Conservation (phyloP, 2,329 filamentous ascomycete genomes). For the Ophiostoma populinum region DNA sequence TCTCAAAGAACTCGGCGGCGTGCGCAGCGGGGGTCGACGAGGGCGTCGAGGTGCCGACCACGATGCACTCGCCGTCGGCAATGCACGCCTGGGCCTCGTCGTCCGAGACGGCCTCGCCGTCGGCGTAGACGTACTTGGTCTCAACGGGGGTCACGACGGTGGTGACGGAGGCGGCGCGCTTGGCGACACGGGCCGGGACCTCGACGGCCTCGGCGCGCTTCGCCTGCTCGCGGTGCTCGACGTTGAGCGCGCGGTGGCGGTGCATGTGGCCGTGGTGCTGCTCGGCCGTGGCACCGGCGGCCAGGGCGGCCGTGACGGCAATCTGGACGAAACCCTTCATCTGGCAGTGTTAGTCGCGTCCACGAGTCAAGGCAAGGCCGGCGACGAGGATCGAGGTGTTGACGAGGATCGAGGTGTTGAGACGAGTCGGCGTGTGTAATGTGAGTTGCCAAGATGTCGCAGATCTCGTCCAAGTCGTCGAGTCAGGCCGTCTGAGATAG, state of each 20-base stretch:
- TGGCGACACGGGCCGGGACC: slow-evolving; percentile 19
- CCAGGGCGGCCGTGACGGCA: slow-evolving; percentile 35
- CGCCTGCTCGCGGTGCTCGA: slow-evolving; percentile 34
- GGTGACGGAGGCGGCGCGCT: slow-evolving; percentile 28
- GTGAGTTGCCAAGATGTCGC: no score
- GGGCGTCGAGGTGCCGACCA: slow-evolving; percentile 41
- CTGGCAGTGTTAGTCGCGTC: slow-evolving; percentile 8
- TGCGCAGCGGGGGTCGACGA: slow-evolving; percentile 26
- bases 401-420: no score
- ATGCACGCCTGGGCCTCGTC: slow-evolving; percentile 56
- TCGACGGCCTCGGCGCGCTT: slow-evolving; percentile 16
- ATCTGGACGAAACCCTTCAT: slow-evolving; percentile 35
- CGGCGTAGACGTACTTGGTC: slow-evolving; percentile 50
- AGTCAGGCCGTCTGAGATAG: no score
- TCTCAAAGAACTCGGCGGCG: slow-evolving; percentile 35
- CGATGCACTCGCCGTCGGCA: slow-evolving; percentile 49
- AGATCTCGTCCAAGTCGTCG: no score
- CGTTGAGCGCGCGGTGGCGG: slow-evolving; percentile 25
- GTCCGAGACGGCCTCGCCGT: slow-evolving; percentile 42
- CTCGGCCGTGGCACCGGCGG: slow-evolving; percentile 33
- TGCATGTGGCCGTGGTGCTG: slow-evolving; percentile 39
- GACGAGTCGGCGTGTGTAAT: no score
- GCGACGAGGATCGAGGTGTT: no score
- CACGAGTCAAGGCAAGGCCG: no score
- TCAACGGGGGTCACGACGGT: slow-evolving; percentile 44